phyloP scores from a whole-genome alignment of 148 eudicot species.

The Heliamphora exappendiculata region DNA sequence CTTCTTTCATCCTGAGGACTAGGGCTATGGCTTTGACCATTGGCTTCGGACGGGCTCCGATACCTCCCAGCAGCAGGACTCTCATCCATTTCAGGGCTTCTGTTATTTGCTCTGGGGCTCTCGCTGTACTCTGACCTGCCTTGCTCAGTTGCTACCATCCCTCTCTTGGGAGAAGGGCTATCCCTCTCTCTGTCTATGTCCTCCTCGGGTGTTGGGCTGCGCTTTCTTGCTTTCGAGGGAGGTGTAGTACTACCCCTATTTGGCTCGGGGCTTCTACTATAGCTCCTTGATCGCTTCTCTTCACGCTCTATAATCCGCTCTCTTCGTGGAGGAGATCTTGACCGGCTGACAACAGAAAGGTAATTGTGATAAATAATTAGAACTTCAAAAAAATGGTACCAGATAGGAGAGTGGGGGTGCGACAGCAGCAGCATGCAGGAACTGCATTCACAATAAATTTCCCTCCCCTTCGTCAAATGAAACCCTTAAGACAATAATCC shows the following conservation, averaged over 20 bases:
- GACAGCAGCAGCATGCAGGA: not conserved
- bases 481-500: not conserved
- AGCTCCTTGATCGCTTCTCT: slow-evolving; percentile 49
- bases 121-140: slow-evolving; percentile 46
- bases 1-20: slow-evolving; percentile 38
- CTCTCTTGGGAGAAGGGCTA: slow-evolving; percentile 29
- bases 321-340: slow-evolving; percentile 61
- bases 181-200: slow-evolving; percentile 31
- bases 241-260: slow-evolving; percentile 29
- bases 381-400: no score
- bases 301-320: slow-evolving; percentile 39
- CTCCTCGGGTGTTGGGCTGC: slow-evolving; percentile 50
- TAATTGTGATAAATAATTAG: not conserved
- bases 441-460: not conserved
- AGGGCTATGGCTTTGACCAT: slow-evolving; percentile 33
- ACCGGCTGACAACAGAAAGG: slow-evolving; percentile 45
- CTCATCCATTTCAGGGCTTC: slow-evolving; percentile 49
- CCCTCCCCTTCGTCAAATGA: not conserved
- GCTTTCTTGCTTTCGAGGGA: slow-evolving; percentile 46
- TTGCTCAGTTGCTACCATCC: slow-evolving; percentile 20
- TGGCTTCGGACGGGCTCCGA: slow-evolving; percentile 46
- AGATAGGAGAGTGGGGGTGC: no score
- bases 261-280: slow-evolving; percentile 56
- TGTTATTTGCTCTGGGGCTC: slow-evolving; percentile 54
- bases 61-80: slow-evolving; percentile 26